phyloP scores from a whole-genome alignment of 495 filamentous ascomycete genomes.

The Pyronema domesticum region DNA sequence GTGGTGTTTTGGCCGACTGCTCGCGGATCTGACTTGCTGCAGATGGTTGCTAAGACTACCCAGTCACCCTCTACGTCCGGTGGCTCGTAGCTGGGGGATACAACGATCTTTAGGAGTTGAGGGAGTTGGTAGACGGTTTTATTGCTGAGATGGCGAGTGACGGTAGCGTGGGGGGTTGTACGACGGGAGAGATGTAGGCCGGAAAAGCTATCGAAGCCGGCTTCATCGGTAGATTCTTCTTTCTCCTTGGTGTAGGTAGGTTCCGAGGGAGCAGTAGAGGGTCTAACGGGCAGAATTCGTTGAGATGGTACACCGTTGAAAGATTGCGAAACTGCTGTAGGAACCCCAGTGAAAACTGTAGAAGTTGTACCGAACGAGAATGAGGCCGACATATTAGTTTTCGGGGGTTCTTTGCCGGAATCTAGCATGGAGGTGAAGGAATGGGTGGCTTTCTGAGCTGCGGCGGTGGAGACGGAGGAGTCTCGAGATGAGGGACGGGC shows the following conservation, averaged over 20 bases:
- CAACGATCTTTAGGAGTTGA: constrained; percentile 62
- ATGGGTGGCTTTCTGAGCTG: constrained; percentile 3
- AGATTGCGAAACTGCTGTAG: background rate
- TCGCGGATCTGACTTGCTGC: constrained; percentile 65
- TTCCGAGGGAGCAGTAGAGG: constrained; percentile 8
- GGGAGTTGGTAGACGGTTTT: constrained; percentile 68
- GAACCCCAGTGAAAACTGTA: no score
- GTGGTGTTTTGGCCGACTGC: constrained; percentile 39
- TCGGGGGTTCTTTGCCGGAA: background rate
- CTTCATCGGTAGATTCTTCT: constrained; percentile 25
- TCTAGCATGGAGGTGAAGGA: constrained; percentile 1
- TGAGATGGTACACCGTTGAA: background rate
- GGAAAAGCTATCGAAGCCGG: constrained; percentile 69
- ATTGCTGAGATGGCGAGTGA: constrained; percentile 53
- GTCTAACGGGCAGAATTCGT: background rate
- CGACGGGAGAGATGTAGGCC: constrained; percentile 69
- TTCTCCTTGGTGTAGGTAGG: constrained; percentile 20
- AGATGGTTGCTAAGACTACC: constrained; percentile 72
- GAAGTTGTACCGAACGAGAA: background rate
- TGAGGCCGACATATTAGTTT: background rate
- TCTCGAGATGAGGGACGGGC: no score
- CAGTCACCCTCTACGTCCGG: constrained; percentile 74
- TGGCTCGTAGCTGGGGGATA: constrained; percentile 64
- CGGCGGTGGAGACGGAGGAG: background rate
- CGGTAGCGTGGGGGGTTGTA: constrained; percentile 60